Evolutionary conservation across 2,329 filamentous ascomycete species (phyloP), one percentile per base, ranked within the genome.

Genomic region (Pseudophaeomoniella oleicola): DNA sequence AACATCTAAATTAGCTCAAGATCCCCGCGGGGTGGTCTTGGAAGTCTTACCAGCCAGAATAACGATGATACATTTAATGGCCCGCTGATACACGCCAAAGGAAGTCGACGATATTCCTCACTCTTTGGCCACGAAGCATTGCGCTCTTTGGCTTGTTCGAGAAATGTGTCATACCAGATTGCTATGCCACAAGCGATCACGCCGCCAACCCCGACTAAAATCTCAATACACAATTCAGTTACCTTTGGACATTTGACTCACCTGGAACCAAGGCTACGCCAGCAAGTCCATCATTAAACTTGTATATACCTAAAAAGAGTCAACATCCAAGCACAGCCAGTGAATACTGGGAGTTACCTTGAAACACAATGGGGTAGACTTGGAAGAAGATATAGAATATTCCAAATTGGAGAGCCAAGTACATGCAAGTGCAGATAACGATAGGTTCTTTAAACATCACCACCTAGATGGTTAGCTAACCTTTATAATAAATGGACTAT

Each of bases 311-410:
- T n/a, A n/a, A n/a, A n/a, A n/a, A n/a, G n/a, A n/a, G n/a, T n/a
- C n/a, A n/a, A n/a, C n/a, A n/a, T n/a, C n/a, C n/a, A n/a, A n/a
- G n/a, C n/a, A n/a, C n/a, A n/a, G n/a, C n/a, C n/a, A n/a, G n/a
- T n/a, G n/a, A n/a, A n/a, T n/a, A n/a, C n/a, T n/a, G n/a, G n/a
- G n/a, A n/a, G n/a, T n/a, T n/a, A n/a, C n/a, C n/a, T 39, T 69
- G 60, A 53, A 83, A 87, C 43, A 85, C 78, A 40, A 77, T 65
- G 1, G 76, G 75, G 52, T 78, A 87, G 2, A 79, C 78, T 52
- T 84, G 75, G 47, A 88, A 84, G 50, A 75, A 84, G 58, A 87
- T 81, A 63, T 75, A 78, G 42, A 77, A 72, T 40, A 78, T 67
- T 3, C 64, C 69, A 50, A 85, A 87, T 19, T 75, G 67, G 17